Conservation (phyloP, 306 rosid genomes). For the Vigna nakashimae region DNA sequence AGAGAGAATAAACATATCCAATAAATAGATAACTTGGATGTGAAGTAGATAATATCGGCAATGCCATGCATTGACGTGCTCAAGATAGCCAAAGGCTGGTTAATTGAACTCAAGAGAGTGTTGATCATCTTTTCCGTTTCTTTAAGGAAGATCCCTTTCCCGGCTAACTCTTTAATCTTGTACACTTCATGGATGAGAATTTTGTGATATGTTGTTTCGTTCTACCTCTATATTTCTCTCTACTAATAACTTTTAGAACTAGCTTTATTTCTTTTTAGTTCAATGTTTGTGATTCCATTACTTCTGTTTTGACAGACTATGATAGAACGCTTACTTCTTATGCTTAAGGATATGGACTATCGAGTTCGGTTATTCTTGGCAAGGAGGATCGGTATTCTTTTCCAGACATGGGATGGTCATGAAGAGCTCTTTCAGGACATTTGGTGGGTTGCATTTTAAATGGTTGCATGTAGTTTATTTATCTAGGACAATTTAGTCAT, state of each 20-base stretch:
- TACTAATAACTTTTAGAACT: background rate
- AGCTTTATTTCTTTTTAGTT: constrained; percentile 14
- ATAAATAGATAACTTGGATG: constrained; percentile 18
- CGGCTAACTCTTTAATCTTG: background rate
- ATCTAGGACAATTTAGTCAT: background rate
- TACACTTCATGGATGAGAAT: background rate
- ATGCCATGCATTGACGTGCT: background rate
- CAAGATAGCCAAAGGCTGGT: background rate
- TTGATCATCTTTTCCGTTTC: too few relatives aligned
- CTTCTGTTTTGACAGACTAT: constrained; percentile 58
- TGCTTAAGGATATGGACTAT: constrained; percentile 85
- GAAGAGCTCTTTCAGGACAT: constrained; percentile 88
- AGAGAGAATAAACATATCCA: constrained; percentile 3
- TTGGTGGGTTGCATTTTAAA: constrained; percentile 63
- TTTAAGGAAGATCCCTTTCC: background rate
- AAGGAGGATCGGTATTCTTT: constrained; percentile 79
- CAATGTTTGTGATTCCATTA: constrained; percentile 35
- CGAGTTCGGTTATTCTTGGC: constrained; percentile 85
- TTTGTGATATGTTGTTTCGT: background rate
- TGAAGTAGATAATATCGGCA: background rate
- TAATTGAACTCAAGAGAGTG: background rate
- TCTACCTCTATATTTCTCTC: background rate
- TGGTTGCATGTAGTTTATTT: background rate
- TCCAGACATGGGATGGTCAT: constrained; percentile 97
- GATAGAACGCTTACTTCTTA: constrained; percentile 70